Evolutionary conservation across 2,329 filamentous ascomycete genomes (phyloP), one percentile per base, ranked within the genome.

Genomic region (Nectriaceae sp.): DNA sequence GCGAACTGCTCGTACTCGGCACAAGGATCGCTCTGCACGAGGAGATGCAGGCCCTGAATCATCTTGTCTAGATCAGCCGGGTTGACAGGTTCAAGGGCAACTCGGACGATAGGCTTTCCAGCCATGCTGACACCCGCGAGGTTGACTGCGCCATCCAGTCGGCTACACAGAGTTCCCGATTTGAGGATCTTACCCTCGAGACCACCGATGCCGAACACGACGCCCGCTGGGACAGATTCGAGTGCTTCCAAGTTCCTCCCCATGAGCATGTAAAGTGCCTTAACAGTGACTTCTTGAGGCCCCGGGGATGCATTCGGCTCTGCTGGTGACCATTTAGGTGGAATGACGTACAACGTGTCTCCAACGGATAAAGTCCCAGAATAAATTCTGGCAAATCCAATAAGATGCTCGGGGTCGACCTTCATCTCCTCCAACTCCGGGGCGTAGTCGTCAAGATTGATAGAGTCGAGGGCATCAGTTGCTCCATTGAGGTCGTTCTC

Each of bases 11-110:
- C 92, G 61, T 99, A 99, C 66, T 96, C 87, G 13, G 93, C 94
- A 62, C 94, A 97, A 0, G 94, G 93, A 62, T 99, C 94, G 61
- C 91, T 95, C 65, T 97, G 91, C 24, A 96, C 92, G 1, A 99
- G 82, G 16, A 99, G 75, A 53, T 85, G 85, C 44, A 99, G 75
- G 0, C 94, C 94, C 5, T 83, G 80, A 47, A 99, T 91, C 92
- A 99, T 95, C 73, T 95, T 97, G 67, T 94, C 88, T 19, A 99
- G 76, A 65, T 99, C 91, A 21, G 84, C 85, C 0, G 94, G 94
- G 67, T 94, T 95, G 46, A 85, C 85, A 0, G 94, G 94, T 67
- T 99, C 94, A n/a, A 99, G 75, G 0, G 94, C 92, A 18, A 99
- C 93, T 42, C 94, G 88, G 5, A 99, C 94, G 54, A 99, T 99